Evolutionary conservation across 2,329 filamentous ascomycete species (phyloP).

Genomic region (Nakataea oryzae): DNA sequence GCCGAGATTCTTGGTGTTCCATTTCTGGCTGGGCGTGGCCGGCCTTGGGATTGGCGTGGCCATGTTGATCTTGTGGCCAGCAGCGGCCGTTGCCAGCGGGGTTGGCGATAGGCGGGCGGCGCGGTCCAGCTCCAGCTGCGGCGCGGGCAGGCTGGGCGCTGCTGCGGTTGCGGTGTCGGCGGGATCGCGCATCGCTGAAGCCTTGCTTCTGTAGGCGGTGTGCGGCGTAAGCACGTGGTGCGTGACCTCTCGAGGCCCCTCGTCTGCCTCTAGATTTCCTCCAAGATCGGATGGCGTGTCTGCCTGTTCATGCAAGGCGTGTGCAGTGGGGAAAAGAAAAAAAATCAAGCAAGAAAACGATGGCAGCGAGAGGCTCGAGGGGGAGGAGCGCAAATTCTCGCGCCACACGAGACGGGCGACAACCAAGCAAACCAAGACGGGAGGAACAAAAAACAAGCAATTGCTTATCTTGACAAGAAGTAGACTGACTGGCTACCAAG

Average conservation of each 20-base stretch:
- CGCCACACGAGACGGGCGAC: neutral
- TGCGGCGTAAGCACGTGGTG: neutral
- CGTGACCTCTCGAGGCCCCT: neutral
- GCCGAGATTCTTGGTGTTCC: conserved; percentile 11
- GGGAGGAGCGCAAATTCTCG: neutral
- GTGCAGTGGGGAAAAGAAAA: no score
- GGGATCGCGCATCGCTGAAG: neutral
- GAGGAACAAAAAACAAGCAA: neutral
- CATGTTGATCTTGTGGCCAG: conserved; percentile 1
- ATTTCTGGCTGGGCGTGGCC: neutral
- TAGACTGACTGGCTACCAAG: neutral
- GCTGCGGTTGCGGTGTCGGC: neutral
- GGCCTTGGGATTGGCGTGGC: neutral
- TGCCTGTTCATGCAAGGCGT: neutral
- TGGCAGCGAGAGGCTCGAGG: neutral
- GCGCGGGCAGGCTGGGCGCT: neutral
- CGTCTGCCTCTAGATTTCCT: neutral
- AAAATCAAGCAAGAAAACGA: no score
- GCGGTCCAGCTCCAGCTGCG: neutral
- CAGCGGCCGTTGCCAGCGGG: neutral
- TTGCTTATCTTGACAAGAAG: neutral
- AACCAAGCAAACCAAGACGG: neutral
- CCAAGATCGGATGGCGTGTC: neutral
- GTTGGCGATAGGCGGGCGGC: neutral
- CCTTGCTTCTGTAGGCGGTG: neutral